Evolutionary conservation across 371 early-diverging fungal genomes (phyloP), one percentile per base, ranked within the genome.

Genomic region (Entomophthora muscae): DNA sequence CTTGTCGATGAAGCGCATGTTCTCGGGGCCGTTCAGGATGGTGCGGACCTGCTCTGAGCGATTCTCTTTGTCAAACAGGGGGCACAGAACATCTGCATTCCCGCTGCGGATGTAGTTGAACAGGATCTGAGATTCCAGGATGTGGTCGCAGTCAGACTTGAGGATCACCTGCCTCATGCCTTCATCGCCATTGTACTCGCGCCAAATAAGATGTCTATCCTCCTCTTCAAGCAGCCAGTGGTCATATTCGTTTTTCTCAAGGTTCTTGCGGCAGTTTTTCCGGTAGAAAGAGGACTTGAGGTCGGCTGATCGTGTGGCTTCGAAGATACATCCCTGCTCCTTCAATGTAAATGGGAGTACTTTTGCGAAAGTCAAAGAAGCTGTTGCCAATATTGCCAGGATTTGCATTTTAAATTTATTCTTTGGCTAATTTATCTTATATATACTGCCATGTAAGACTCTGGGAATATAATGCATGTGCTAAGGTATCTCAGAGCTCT

Each of bases 211-310:
- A 21, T 21, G 26, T 21, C 58, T 26, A 26, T 57, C 26, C 10
- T 29, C 58, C 21, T 29, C 29, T 13, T 29, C 29, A 29, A 31
- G 58, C 1, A 26, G 1, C 58, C 58, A 57, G 21, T 57, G 58
- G 58, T 26, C 29, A 31, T 57, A 57, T 26, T 57, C 17, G 27
- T 31, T 57, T 29, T 57, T 26, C 2, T 29, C 32, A 31, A 57
- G 26, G 29, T 57, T 57, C 58, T 57, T 26, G 3, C 31, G 26
- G 21, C 58, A 57, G 7, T 29, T 28, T 21, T 27, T 31, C 12
- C 58, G 58, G 58, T 57, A 57, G 58, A n/a, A 17, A 1, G 58
- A 57, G 21, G 58, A 2, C 26, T 57, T 57, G 29, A 57, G 58
- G 21, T 57, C 58, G n/a, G 29, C 21, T 29, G 58, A 1, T 12